Base-by-base conservation (phyloP, 805 yeast species). In the Saccharomycopsis sp. region DNA sequence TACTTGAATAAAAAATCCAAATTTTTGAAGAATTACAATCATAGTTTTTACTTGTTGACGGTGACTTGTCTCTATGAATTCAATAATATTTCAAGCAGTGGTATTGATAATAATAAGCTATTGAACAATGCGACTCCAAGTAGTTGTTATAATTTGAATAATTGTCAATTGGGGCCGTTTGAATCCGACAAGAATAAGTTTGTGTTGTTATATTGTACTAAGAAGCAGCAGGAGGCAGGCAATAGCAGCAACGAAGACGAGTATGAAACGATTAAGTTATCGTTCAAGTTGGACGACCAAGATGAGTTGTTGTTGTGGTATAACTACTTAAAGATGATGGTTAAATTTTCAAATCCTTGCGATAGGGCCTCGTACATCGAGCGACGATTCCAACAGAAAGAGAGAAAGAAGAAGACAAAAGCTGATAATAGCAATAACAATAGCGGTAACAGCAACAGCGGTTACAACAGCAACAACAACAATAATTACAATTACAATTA, bases 41-140 rank as follows among this genome's bases (percentile, higher is more conserved):
- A 71, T 51, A 77, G 79, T 32, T 81, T 77, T 68, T 81, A 78
- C 53, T 83, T 81, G 11, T 65, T 81, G 45, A 79, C 87, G 4
- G 76, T 82, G 54, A 78, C 76, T 55, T 80, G 69, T 50, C 58
- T 81, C 31, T 87, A 80, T 59, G 87, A 81, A 59, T 81, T 80
- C 61, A 77, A 73, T 55, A 63, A 58, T 36, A 14, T 31, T 17
- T 7, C 9, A 7, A 31, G 35, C 17, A 58, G 60, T 41, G 58
- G 62, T 43, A 58, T 62, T 32, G 26, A 35, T 7, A 11, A 35
- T 22, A 22, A 22, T 9, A 7, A 19, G 39, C 42, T 23, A 7
- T 20, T 39, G 19, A 39, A 39, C 7, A 43, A 43, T 31, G 40
- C 45, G n/a, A 29, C 42, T 6, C 51, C 51, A 1, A 40, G 33